phyloP scores from a whole-genome alignment of 495 filamentous ascomycete genomes.

The Jackrogersella minutella region DNA sequence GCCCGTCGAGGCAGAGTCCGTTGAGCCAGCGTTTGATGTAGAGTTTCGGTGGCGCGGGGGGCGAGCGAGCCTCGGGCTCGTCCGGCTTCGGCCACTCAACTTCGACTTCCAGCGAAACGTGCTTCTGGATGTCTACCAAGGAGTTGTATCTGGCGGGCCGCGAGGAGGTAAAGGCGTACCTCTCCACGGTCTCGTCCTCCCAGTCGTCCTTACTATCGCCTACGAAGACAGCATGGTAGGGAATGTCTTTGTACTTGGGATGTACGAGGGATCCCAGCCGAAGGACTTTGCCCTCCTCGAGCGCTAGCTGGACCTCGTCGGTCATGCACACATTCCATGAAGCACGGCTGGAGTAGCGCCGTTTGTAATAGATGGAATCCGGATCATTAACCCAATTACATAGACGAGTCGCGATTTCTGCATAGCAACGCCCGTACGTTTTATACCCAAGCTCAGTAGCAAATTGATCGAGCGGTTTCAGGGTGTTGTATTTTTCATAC shows the following conservation, averaged over 20 bases:
- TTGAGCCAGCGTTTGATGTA: slow-evolving; percentile 46
- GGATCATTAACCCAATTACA: background rate
- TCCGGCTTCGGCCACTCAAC: slow-evolving; percentile 29
- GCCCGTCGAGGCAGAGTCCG: slow-evolving; percentile 44
- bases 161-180: slow-evolving; percentile 40
- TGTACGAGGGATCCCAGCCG: slow-evolving; percentile 42
- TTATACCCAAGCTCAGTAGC: slow-evolving; percentile 40
- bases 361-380: background rate
- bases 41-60: slow-evolving; percentile 23
- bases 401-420: slow-evolving; percentile 26
- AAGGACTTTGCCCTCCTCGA: slow-evolving; percentile 40
- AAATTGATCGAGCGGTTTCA: slow-evolving; percentile 30
- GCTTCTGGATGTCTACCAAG: slow-evolving; percentile 31
- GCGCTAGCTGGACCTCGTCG: slow-evolving; percentile 32
- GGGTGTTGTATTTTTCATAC: slow-evolving; percentile 32
- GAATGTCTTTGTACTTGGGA: background rate
- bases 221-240: slow-evolving; percentile 42
- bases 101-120: slow-evolving; percentile 45
- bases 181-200: slow-evolving; percentile 19
- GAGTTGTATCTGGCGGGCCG: background rate
- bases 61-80: background rate
- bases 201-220: slow-evolving; percentile 30
- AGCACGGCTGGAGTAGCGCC: background rate
- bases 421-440: slow-evolving; percentile 24
- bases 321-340: slow-evolving; percentile 38